Evolutionary conservation across 2,329 filamentous ascomycete species (phyloP), one percentile per base, ranked within the genome.

Genomic region (Diplodia scrobiculata): DNA sequence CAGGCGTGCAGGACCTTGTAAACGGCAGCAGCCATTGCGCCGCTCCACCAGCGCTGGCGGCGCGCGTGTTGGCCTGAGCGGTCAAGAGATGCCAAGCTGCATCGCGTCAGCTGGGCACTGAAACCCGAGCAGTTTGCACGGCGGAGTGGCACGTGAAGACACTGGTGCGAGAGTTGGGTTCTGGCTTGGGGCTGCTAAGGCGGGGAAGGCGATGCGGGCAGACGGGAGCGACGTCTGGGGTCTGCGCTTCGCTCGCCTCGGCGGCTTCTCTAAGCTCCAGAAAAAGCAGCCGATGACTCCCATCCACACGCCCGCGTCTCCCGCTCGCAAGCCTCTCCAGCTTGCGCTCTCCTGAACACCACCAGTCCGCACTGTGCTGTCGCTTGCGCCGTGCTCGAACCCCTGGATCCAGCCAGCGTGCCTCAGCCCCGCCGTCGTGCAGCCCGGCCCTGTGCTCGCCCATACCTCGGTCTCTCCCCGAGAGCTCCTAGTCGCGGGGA

Each of bases 221-320:
- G 64, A 59, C 64, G 64, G 64, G 64, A 66, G 64, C 52, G 45
- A 59, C 63, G 48, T 54, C 50, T 65, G 63, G 38, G 63, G 38
- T 55, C 52, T 47, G 63, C 52, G 45, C 47, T 38, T 48, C 60
- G 14, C 45, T 59, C 51, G 53, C 63, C 63, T 66, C 63, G 54
- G 63, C 38, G 53, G 50, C 48, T 36, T 54, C 17, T 27, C 38
- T 9, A 25, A 50, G 53, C 53, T 60, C 64, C 64, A 66, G 54
- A 52, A 66, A 66, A 59, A 52, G 53, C 47, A 52, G 54, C 64
- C 41, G 53, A 66, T 66, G 64, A 66, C 64, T 66, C 64, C 53
- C 41, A 25, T 21, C 32, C 58, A 17, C 27, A 32, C 32, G 36
- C 48, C 60, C 47, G 17, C 34, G 34, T 36, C 34, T 10, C 34